Evolutionary conservation across 2,329 filamentous ascomycete genomes (phyloP).

Genomic region (Aspergillus costaricaensis): DNA sequence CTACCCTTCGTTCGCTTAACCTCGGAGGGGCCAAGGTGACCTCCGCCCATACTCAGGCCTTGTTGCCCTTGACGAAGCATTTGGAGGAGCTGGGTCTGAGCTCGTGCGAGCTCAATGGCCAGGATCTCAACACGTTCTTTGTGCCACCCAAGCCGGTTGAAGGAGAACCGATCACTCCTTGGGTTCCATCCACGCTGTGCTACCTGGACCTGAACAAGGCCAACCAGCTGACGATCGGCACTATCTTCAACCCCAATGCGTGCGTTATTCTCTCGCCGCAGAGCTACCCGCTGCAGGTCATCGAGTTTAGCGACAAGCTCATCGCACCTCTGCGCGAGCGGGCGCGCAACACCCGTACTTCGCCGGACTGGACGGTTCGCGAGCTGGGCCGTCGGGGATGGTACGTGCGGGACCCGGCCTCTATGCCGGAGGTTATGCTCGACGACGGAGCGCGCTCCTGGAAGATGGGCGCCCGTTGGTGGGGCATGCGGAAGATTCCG

Average conservation of each 20-base stretch:
- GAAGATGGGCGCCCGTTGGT: constrained; percentile 84
- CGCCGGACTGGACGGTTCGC: constrained; percentile 69
- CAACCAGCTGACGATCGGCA: constrained; percentile 55
- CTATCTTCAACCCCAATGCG: constrained; percentile 59
- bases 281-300: constrained; percentile 70
- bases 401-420: constrained; percentile 57
- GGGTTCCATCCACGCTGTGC: constrained; percentile 63
- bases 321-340: constrained; percentile 66
- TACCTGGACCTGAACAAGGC: constrained; percentile 79
- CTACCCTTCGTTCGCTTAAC: constrained; percentile 70
- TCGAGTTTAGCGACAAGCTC: constrained; percentile 72
- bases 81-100: constrained; percentile 76
- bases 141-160: constrained; percentile 30
- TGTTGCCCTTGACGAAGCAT: constrained; percentile 68
- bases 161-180: constrained; percentile 34
- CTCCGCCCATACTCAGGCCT: constrained; percentile 61
- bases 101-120: constrained; percentile 63
- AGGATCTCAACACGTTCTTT: constrained; percentile 67
- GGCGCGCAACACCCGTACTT: constrained; percentile 54
- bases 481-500: constrained; percentile 75
- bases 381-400: constrained; percentile 69
- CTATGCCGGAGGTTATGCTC: constrained; percentile 31
- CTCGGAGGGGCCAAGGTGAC: constrained; percentile 74
- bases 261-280: constrained; percentile 60
- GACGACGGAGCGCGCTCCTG: constrained; percentile 66